Evolutionary conservation across 768 basidiomycete genomes (phyloP), one percentile per base, ranked within the genome.

Genomic region (Suillus ampliporus): DNA sequence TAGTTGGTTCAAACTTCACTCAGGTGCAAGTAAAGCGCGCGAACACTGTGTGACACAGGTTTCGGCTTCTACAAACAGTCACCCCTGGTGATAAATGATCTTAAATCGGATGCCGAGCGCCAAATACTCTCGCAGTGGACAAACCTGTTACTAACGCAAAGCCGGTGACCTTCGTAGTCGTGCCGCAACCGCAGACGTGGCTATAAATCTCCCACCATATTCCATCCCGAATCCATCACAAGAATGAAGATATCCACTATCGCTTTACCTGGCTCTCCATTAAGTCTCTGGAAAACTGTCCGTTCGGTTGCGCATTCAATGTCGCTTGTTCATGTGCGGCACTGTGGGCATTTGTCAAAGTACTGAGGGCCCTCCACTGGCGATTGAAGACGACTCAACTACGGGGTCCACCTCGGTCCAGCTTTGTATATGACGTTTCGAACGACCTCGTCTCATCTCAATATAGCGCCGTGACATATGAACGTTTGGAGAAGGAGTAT

Each of bases 401-500:
- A 1, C 43, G 38, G 43, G 72, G 72, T 14, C 72, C 72, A 28
- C 64, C 67, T 4, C 67, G 62, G 8, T 43, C 56, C 13, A 66
- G 65, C 31, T 57, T 70, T 15, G 13, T 69, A 14, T 74, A 62
- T 13, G 72, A 69, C 2, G 63, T 68, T 2, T 62, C 62, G 8
- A 65, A 62, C 26, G 60, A 52, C 15, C 41, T 64, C 13, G 5
- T 50, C 7, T 15, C 47, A 7, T 56, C 66, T 0, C 35, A 50
- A 0, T 60, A 68, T 21, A 1, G 56, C 0, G 67, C 64, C 0
- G 41, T 62, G 14, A 15, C 65, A 1, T 72, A 72, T 14, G 72
- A 73, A 57, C 38, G 43, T 0, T 73, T 72, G 68, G 70, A 68
- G 0, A 41, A 64, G 14, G 66, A 67, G n/a, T 73, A 67, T 38